Evolutionary conservation across 495 filamentous ascomycete species (phyloP), one percentile per base, ranked within the genome.

Genomic region (Trichocladium uniseriatum): DNA sequence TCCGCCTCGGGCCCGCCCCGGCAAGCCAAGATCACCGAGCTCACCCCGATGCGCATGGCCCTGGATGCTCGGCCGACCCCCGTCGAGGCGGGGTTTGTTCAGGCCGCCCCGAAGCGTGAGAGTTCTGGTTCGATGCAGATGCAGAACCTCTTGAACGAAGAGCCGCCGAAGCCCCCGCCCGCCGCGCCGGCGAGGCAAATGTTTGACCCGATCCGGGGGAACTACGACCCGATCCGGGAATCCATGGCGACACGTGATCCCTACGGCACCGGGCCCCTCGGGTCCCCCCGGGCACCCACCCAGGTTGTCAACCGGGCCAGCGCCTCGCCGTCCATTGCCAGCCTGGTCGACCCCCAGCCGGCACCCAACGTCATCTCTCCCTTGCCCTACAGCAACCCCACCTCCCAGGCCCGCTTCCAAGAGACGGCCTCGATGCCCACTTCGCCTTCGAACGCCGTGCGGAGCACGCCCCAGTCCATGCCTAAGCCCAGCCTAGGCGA

Each of bases 291-390:
- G 13, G 71, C 76, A 0, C 71, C 72, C 14, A 48, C 63, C 53
- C 72, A 68, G 44, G 57, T 59, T 48, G 64, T 67, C 35, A 84
- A 80, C 59, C 79, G 85, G 43, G 86, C 88, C 15, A 92, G 86
- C 61, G 84, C 86, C 16, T 94, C 89, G 20, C 88, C 89, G 7
- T 87, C 89, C 0, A 95, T 95, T 52, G 81, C 87, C 16, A 92
- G 87, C 62, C 75, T 95, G 31, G 89, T 95, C 35, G 89, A 95
- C 52, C 87, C 86, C 7, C 80, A 84, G 10, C 64, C 62, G 10
- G 61, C 67, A 47, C 65, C 69, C 43, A 43, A 24, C 15, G 63
- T 71, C 29, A 65, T 72, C 19, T 74, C 77, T 2, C 70, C 70
- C 18, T 61, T 67, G 21, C 64, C 73, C 6, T 73, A 69, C 44